phyloP scores from a whole-genome alignment of 371 early-diverging fungal species.

The Syncephalastrum contaminatum region DNA sequence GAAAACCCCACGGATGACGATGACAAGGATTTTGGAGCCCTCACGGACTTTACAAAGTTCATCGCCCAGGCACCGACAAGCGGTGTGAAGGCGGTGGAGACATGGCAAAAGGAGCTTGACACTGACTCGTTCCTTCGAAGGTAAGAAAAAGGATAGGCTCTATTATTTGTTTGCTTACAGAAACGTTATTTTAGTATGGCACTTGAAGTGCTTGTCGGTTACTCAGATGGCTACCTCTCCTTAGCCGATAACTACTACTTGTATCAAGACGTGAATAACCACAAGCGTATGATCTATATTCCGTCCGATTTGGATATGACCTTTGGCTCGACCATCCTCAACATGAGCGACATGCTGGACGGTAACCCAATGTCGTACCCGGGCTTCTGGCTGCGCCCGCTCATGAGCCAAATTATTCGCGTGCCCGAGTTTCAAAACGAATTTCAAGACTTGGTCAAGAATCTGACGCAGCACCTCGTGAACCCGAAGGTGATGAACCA shows the following conservation, averaged over 20 bases:
- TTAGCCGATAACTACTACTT: constrained; percentile 28
- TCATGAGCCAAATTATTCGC: constrained; percentile 4
- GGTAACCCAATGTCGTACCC: constrained; percentile 33
- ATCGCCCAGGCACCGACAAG: constrained; percentile 17
- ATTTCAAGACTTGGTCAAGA: constrained; percentile 24
- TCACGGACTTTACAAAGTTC: constrained; percentile 22
- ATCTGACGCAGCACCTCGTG: constrained; percentile 10
- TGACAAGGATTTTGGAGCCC: constrained; percentile 7
- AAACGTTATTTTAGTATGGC: constrained; percentile 18
- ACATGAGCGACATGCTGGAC: constrained; percentile 11
- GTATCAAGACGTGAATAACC: constrained; percentile 13
- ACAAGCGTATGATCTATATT: constrained; percentile 20
- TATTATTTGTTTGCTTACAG: background rate
- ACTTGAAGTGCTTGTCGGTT: constrained; percentile 26
- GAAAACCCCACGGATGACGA: constrained; percentile 15
- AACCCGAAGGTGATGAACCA: constrained; percentile 22
- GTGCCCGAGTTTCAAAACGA: constrained; percentile 27
- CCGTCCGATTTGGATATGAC: constrained; percentile 36
- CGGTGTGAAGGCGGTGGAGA: constrained; percentile 4
- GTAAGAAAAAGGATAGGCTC: constrained; percentile 9
- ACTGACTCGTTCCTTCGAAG: constrained; percentile 26
- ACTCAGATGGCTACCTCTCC: constrained; percentile 25
- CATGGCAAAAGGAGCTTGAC: constrained; percentile 25
- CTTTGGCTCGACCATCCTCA: constrained; percentile 23
- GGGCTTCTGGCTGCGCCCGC: constrained; percentile 12